These are phyloP conservation scores for Malus sylvestris DNA, from an alignment of 306 rosid genomes.

Conservation along the genomic window DNA sequence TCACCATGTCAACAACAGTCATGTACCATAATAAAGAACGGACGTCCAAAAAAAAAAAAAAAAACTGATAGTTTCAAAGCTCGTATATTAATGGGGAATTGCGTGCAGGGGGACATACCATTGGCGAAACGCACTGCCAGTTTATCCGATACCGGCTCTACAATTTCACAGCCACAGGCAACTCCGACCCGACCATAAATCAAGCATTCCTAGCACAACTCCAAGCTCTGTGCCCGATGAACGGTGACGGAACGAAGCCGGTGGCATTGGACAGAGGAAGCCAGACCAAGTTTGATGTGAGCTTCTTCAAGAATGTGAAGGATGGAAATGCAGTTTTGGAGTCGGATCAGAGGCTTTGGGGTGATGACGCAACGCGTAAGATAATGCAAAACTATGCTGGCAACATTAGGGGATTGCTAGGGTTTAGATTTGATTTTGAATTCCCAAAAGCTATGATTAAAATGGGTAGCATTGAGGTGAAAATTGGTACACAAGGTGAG, in stretches of 20 bases:
- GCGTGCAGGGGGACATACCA: conserved; percentile 62
- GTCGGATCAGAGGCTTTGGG: conserved; percentile 76
- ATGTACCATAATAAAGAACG: too few species aligned
- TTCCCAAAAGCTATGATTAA: conserved; percentile 72
- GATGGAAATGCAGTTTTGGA: conserved; percentile 58
- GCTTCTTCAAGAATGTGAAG: conserved; percentile 57
- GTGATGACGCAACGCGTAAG: conserved; percentile 29
- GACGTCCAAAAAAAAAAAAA: too few species aligned
- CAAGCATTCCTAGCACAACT: conserved; percentile 38
- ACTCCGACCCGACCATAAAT: conserved; percentile 60
- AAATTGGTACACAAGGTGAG: conserved; percentile 59
- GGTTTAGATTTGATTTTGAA: conserved; percentile 53
- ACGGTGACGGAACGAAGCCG: conserved; percentile 47
- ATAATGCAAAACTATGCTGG: conserved; percentile 56
- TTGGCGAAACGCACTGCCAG: conserved; percentile 56
- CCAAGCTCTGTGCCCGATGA: conserved; percentile 40
- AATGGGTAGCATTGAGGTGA: conserved; percentile 64
- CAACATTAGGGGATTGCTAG: conserved; percentile 43
- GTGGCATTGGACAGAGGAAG: conserved; percentile 52
- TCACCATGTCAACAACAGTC: not conserved
- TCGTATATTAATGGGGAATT: not conserved
- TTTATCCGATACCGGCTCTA: conserved; percentile 53
- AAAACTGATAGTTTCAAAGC: too few species aligned
- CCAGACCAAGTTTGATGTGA: conserved; percentile 42
- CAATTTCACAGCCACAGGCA: conserved; percentile 54